Conservation (phyloP, 306 rosid species). For the Senna tora region DNA sequence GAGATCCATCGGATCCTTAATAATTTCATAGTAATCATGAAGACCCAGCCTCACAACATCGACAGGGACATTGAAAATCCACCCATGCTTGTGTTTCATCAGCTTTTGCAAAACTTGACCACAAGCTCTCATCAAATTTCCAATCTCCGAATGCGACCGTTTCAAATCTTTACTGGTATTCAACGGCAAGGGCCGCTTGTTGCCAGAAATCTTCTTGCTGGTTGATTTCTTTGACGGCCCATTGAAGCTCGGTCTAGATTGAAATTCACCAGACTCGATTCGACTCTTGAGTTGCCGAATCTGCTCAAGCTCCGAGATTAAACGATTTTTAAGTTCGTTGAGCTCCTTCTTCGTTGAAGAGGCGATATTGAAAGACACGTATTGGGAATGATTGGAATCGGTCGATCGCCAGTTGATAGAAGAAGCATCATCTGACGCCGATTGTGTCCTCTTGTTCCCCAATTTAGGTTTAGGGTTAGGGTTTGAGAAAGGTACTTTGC, state of each 20-base stretch:
- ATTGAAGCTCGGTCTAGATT: constrained; percentile 29
- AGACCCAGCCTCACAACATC: constrained; percentile 66
- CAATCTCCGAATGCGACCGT: constrained; percentile 57
- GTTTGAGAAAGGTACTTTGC: constrained; percentile 54
- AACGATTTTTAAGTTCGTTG: constrained; percentile 60
- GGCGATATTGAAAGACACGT: constrained; percentile 60
- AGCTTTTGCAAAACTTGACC: constrained; percentile 67
- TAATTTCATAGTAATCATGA: constrained; percentile 82
- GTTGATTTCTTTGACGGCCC: constrained; percentile 54
- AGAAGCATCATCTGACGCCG: constrained; percentile 84
- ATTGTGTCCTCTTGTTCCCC: constrained; percentile 59
- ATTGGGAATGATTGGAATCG: constrained; percentile 50
- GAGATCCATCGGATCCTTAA: constrained; percentile 94
- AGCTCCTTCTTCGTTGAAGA: constrained; percentile 67
- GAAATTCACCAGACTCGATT: constrained; percentile 62
- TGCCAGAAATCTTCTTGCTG: constrained; percentile 63
- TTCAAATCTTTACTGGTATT: constrained; percentile 50
- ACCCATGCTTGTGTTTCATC: constrained; percentile 76
- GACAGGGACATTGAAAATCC: constrained; percentile 80
- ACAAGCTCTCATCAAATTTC: constrained; percentile 65
- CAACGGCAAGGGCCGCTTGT: constrained; percentile 64
- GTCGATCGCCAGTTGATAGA: constrained; percentile 65
- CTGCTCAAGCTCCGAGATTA: constrained; percentile 69
- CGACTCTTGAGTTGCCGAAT: constrained; percentile 64
- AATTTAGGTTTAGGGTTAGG: constrained; percentile 67